These are phyloP conservation scores for Hymenoscyphus infarciens DNA, from an alignment of 2,329 filamentous ascomycete genomes.

Conservation along the genomic window DNA sequence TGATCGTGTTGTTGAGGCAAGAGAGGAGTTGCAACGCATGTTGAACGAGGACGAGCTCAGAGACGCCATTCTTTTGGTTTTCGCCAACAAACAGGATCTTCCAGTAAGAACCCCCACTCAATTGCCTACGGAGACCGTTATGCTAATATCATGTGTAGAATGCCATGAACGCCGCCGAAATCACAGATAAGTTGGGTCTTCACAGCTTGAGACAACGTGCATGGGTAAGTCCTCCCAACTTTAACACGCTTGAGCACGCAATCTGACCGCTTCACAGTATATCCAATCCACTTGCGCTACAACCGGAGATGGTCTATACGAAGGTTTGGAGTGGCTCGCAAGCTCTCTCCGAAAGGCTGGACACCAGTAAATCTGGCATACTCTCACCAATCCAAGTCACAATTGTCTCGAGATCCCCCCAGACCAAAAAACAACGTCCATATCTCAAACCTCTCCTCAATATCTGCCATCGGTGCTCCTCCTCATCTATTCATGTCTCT, in stretches of 20 bases:
- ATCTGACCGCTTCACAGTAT: constrained; percentile 1
- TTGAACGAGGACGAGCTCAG: constrained; percentile 98
- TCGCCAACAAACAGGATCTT: constrained; percentile 99
- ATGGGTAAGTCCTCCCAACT: constrained; percentile 63
- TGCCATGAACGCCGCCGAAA: constrained; percentile 78
- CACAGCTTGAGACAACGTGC: constrained; percentile 76
- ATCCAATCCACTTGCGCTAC: constrained; percentile 66
- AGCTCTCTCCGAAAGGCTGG: constrained; percentile 76
- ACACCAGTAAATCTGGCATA: constrained; percentile 50
- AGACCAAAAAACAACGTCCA: constrained; percentile 30
- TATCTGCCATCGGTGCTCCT: constrained; percentile 33
- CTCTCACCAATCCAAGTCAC: constrained; percentile 14
- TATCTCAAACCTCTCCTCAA: constrained; percentile 31
- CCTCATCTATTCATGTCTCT: constrained; percentile 34
- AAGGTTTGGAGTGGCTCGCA: constrained; percentile 66
- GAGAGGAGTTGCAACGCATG: constrained; percentile 91
- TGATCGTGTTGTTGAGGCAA: constrained; percentile 86
- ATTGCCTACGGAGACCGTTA: not conserved
- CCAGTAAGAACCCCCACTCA: constrained; percentile 57
- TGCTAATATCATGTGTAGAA: constrained; percentile 11
- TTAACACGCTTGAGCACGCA: not conserved
- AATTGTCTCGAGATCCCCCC: constrained; percentile 30
- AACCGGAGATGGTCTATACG: constrained; percentile 74
- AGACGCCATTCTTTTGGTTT: constrained; percentile 88
- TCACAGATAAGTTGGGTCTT: constrained; percentile 74